Evolutionary conservation across 768 basidiomycete species (phyloP).

Genomic region (Lentinula detonsa): DNA sequence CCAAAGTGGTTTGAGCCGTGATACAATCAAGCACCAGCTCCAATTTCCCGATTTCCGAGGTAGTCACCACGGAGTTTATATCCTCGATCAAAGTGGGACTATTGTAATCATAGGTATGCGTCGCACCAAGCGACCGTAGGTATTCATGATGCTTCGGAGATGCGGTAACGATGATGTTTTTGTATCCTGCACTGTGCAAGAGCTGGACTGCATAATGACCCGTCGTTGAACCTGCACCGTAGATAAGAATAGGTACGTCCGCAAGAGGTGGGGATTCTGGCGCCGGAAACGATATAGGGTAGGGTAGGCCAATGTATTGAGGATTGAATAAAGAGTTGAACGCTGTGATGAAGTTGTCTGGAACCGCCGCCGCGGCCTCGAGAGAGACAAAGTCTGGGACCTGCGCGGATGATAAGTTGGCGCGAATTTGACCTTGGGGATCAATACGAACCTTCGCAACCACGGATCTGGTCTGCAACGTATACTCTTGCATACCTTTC

Average conservation of each 20-base stretch:
- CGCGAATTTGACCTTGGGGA: too few relatives aligned
- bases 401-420: conserved; percentile 15
- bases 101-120: conserved; percentile 33
- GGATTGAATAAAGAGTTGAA: conserved; percentile 34
- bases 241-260: conserved; percentile 32
- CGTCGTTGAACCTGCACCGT: conserved; percentile 36
- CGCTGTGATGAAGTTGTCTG: conserved; percentile 36
- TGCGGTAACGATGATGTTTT: conserved; percentile 34
- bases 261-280: conserved; percentile 21
- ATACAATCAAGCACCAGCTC: conserved; percentile 32
- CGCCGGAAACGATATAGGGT: conserved; percentile 25
- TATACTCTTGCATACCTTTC: conserved; percentile 33
- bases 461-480: conserved; percentile 20
- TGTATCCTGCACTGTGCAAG: conserved; percentile 37
- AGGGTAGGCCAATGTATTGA: conserved; percentile 25
- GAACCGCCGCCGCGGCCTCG: conserved; percentile 30
- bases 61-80: conserved; percentile 13
- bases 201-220: conserved; percentile 33
- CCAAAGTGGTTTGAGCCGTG: conserved; percentile 29
- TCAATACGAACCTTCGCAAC: conserved; percentile 28
- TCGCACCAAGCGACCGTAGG: conserved; percentile 34
- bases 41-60: conserved; percentile 25
- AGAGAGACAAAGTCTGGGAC: conserved; percentile 33
- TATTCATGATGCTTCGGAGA: conserved; percentile 25
- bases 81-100: conserved; percentile 28